Base-by-base conservation (phyloP, 2,329 filamentous ascomycete genomes). In the Fonsecaea monophora region DNA sequence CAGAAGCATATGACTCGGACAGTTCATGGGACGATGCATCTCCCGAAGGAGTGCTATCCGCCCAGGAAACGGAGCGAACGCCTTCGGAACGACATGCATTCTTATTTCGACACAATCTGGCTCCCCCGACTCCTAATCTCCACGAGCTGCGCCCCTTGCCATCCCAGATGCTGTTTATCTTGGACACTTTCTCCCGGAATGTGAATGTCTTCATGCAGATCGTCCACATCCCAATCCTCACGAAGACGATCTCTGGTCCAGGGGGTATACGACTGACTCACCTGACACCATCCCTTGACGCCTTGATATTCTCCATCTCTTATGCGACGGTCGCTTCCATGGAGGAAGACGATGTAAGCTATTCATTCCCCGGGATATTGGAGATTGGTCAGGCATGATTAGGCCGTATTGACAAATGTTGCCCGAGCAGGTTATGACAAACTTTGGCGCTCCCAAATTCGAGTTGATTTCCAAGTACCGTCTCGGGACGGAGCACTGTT, bases 221-320 rank as follows among this genome's bases (percentile, higher is more conserved):
- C 15, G 61, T 79, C 7, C 77, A 79, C 56, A 67, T 76, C 10
- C 77, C 77, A 1, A 75, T 72, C 12, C 62, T 77, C 48, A 71
- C 67, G 13, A 73, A 74, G 55, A 72, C 77, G 61, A 71, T 77
- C 35, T 74, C 74, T 8, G 74, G 75, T 32, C 74, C 80, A 37
- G 80, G 78, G 1, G 74, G 78, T 1, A 74, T 67, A 37, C 73
- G 78, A 32, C 69, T 73, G 48, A 71, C 74, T 2, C 64, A 64
- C 3, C 71, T 84, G 0, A 77, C 79, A 0, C 79, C 81, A 1
- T 75, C 79, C 2, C 79, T 84, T 53, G 83, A 87, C 42, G 84
- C 85, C 1, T 72, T 88, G 53, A 75, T 87, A 73, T 86, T 87
- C 71, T 78, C 85, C 0, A 85, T 88, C 5, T 87, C 86, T 74